Base-by-base conservation (phyloP, 306 rosid genomes). In the Mimosa pudica region DNA sequence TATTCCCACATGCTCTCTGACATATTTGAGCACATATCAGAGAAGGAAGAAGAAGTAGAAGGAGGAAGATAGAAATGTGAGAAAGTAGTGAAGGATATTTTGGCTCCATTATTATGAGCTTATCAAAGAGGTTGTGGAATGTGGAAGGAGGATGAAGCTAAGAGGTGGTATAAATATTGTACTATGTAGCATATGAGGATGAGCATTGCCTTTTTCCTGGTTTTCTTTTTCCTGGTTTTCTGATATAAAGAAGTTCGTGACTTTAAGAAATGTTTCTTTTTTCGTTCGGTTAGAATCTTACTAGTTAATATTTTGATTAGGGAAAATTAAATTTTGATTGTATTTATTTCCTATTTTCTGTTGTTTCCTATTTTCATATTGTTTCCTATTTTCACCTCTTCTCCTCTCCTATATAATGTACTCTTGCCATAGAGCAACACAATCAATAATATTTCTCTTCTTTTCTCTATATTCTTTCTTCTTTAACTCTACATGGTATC, bases 21-120 rank as follows among this genome's bases (percentile, higher is more conserved):
- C 74, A 70, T 36, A 70, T 11, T 46, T 70, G 74, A 20, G 57
- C 74, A 70, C n/a, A 46, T 38, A 70, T 20, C 74, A 70, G 57
- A 70, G 74, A 24, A 70, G 57, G 74, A 44, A 18, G 54, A 20
- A 42, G 73, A 11, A 10, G 55, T 52, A 45, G 12, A 54, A 69
- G 3, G n/a, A 69, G 20, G 30, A 55, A n/a, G 62, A 17, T 7
- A 17, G 63, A 57, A 6, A 18, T 32, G 7, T 57, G 74, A 70
- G 49, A 57, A 70, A 32, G 38, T 10, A 44, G 6, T 70, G 74
- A 70, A 70, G 38, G 41, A 20, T 18, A 9, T 18, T 10, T 45
- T 6, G 46, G 38, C 36, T 11, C 55, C 74, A 70, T 70, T 67
- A 0, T 66, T 35, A 6, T 54, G 5, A 24, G 71, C 16, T 13